Percentiles rank a stretch among this genome's conserved stretches.
phyloP scores from a whole-genome alignment of 192 early-diverging fungal genomes.

The Rhizophlyctis rosea region DNA sequence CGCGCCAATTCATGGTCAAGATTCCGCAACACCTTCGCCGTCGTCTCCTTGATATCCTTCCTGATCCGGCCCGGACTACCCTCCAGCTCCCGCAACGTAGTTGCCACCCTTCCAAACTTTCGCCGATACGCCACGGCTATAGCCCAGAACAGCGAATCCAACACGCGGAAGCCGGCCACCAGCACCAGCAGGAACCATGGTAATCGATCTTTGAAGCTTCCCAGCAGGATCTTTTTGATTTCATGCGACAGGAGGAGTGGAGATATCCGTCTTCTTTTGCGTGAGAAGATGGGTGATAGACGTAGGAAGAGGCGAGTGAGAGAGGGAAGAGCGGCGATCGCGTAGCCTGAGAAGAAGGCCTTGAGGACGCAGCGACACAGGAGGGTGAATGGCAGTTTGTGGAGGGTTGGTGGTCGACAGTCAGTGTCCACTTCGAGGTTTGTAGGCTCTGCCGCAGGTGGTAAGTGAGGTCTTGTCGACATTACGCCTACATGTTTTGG shows the following conservation, averaged over 20 bases:
- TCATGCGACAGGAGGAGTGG: background rate
- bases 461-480: too few species aligned
- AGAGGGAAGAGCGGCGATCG: background rate
- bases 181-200: conserved; percentile 34
- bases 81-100: background rate
- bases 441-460: too few species aligned
- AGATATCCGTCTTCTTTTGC: background rate
- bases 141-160: conserved; percentile 15
- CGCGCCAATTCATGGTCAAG: background rate
- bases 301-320: background rate
- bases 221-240: conserved; percentile 5
- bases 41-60: too few species aligned
- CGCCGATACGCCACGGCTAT: background rate
- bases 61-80: background rate
- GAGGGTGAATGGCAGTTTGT: background rate
- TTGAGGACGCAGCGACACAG: background rate
- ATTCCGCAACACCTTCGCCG: background rate
- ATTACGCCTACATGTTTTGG: too few species aligned
- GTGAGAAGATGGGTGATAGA: background rate
- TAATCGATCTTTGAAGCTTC: conserved; percentile 8
- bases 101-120: background rate
- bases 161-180: conserved; percentile 19
- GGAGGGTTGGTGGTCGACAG: background rate
- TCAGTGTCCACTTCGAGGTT: too few species aligned
- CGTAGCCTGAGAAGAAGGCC: background rate